Evolutionary conservation across 805 yeast species (phyloP).

Genomic region (Wickerhamomyces kurtzmanii): DNA sequence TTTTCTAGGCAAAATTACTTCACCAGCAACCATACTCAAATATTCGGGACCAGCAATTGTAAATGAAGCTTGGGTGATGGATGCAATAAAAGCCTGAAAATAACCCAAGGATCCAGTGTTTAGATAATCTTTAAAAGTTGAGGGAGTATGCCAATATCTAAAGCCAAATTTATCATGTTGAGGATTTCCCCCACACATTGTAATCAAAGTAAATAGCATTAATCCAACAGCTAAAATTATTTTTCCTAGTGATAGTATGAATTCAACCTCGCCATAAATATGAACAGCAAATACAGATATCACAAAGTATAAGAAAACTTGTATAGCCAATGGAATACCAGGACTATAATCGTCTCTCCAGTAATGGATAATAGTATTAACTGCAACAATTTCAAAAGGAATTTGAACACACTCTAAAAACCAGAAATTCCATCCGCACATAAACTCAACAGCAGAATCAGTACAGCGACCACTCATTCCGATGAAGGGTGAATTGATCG

Average conservation of each 20-base stretch:
- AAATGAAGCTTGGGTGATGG: conserved; percentile 63
- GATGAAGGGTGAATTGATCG: conserved; percentile 70
- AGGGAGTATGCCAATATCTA: conserved; percentile 43
- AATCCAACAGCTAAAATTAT: conserved; percentile 68
- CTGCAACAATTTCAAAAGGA: conserved; percentile 79
- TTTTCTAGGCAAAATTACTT: conserved; percentile 60
- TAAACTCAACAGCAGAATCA: conserved; percentile 66
- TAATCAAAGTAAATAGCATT: conserved; percentile 62
- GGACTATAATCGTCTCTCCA: conserved; percentile 76
- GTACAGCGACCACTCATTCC: conserved; percentile 66
- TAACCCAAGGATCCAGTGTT: conserved; percentile 51
- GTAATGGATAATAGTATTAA: conserved; percentile 66
- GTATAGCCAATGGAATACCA: conserved; percentile 59
- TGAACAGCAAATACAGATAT: conserved; percentile 68
- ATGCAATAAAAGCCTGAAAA: conserved; percentile 63
- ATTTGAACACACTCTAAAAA: conserved; percentile 66
- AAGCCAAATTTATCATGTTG: conserved; percentile 52
- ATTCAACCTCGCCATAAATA: conserved; percentile 76
- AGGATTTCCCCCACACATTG: conserved; percentile 88
- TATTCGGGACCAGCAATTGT: conserved; percentile 86
- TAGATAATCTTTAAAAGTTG: conserved; percentile 46
- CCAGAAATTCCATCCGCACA: conserved; percentile 77
- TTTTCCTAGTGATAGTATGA: conserved; percentile 68
- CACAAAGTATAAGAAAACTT: conserved; percentile 48
- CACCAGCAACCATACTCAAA: conserved; percentile 79